Evolutionary conservation across 2,329 filamentous ascomycete species (phyloP).

Genomic region (Alternaria postmessia): DNA sequence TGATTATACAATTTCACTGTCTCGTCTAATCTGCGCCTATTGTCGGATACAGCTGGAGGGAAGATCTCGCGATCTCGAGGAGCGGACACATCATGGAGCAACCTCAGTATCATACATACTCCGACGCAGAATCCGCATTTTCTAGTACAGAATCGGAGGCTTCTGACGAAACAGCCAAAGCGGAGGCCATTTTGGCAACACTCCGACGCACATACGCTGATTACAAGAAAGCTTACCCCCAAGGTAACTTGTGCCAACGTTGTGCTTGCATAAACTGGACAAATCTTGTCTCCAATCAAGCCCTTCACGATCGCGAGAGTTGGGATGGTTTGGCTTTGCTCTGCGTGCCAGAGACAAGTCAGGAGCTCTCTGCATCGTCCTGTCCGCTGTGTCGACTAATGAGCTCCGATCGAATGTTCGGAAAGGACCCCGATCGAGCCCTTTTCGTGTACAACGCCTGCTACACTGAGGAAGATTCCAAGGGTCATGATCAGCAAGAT

Average conservation of each 20-base stretch:
- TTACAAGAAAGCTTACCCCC: rapidly evolving
- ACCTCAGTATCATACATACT: neutral
- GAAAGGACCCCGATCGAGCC: neutral
- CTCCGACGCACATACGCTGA: neutral
- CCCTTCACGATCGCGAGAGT: too few species aligned
- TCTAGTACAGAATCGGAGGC: too few species aligned
- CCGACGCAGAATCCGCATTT: too few species aligned
- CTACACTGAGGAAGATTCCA: too few species aligned
- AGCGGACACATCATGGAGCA: neutral
- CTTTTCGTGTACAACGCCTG: neutral
- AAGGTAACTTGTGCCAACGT: neutral
- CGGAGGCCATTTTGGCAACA: rapidly evolving
- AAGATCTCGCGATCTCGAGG: neutral
- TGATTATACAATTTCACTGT: neutral
- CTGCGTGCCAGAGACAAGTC: neutral
- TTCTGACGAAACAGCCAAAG: rapidly evolving
- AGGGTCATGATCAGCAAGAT: rapidly evolving
- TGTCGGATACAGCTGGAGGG: neutral
- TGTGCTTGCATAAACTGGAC: neutral
- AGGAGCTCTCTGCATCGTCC: neutral
- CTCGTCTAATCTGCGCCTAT: neutral
- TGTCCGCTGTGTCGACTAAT: neutral
- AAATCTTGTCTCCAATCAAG: neutral
- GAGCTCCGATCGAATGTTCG: neutral
- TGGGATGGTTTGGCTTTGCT: too few species aligned